These are phyloP conservation scores for Alopecurus myosuroides DNA, from an alignment of 176 grass and related monocot genomes.

Conservation along the genomic window DNA sequence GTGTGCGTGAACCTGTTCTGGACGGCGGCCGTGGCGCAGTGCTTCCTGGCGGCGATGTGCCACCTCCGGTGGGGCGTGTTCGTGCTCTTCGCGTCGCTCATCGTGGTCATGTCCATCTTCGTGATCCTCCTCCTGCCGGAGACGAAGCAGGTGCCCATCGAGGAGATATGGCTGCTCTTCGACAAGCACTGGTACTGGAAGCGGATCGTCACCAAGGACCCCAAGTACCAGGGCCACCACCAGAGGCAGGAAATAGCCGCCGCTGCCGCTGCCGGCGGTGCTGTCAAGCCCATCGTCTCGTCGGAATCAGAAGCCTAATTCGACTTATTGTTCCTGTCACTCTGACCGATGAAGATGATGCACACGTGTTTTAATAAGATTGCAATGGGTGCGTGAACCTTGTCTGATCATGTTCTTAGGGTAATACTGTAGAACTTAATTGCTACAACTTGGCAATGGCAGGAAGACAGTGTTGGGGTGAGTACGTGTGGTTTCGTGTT, in stretches of 20 bases:
- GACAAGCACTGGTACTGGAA: conserved; percentile 99
- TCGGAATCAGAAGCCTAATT: background rate
- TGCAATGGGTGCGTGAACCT: background rate
- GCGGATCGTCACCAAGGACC: conserved; percentile 56
- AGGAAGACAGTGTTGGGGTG: background rate
- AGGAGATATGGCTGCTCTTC: conserved; percentile 88
- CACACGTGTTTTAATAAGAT: conserved; percentile 11
- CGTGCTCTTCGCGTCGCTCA: conserved; percentile 77
- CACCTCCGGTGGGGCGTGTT: conserved; percentile 86
- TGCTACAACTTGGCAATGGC: background rate
- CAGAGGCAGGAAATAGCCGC: background rate
- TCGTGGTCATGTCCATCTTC: conserved; percentile 87
- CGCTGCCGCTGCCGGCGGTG: background rate
- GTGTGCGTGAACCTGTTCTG: conserved; percentile 98
- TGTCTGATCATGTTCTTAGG: background rate
- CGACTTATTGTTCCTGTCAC: background rate
- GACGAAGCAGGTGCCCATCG: conserved; percentile 98
- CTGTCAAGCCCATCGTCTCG: background rate
- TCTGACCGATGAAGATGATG: background rate
- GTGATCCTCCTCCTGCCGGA: conserved; percentile 80
- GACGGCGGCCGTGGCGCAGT: conserved; percentile 92
- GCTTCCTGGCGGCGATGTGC: conserved; percentile 92
- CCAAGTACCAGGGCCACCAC: conserved; percentile 24
- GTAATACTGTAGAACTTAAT: background rate
- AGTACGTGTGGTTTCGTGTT: background rate